Conservation (phyloP, 2,329 filamentous ascomycete species). For the Grosmannia clavigera region DNA sequence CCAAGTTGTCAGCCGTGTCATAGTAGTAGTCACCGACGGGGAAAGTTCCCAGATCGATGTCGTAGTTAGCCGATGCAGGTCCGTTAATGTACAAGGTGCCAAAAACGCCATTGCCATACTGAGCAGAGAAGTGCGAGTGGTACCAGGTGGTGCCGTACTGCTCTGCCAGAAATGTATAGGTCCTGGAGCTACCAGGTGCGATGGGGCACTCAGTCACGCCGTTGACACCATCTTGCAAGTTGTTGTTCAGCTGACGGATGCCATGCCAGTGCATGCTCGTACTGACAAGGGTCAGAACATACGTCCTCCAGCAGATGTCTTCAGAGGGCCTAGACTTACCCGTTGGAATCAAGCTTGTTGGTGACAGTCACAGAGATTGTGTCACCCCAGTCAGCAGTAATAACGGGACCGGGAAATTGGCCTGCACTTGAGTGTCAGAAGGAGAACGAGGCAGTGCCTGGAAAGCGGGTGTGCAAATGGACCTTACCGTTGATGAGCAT, state of each 20-base stretch:
- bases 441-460: neutral
- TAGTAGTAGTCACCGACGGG: slow-evolving; percentile 43
- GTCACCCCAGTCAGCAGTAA: slow-evolving; percentile 14
- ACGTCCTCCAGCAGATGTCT: too few relatives aligned
- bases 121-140: slow-evolving; percentile 24
- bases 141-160: slow-evolving; percentile 28
- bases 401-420: slow-evolving; percentile 8
- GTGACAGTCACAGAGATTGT: slow-evolving; percentile 8
- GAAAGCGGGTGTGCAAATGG: neutral
- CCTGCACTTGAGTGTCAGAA: neutral
- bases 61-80: slow-evolving; percentile 24
- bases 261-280: slow-evolving; percentile 25
- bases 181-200: slow-evolving; percentile 28
- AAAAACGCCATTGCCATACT: slow-evolving; percentile 30
- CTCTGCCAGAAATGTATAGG: slow-evolving; percentile 21
- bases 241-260: slow-evolving; percentile 19
- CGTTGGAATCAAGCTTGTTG: slow-evolving; percentile 12
- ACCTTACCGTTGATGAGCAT: slow-evolving; percentile 13
- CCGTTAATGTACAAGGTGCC: slow-evolving; percentile 32
- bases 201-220: slow-evolving; percentile 39
- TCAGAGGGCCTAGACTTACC: slow-evolving; percentile 3
- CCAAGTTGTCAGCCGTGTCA: slow-evolving; percentile 12
- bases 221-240: slow-evolving; percentile 21
- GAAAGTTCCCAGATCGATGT: slow-evolving; percentile 38
- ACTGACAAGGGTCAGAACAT: slow-evolving; percentile 7